Percentiles rank a stretch among this genome's conserved stretches.
phyloP scores from a whole-genome alignment of 2,329 filamentous ascomycete genomes.

The Aureobasidium sp. region DNA sequence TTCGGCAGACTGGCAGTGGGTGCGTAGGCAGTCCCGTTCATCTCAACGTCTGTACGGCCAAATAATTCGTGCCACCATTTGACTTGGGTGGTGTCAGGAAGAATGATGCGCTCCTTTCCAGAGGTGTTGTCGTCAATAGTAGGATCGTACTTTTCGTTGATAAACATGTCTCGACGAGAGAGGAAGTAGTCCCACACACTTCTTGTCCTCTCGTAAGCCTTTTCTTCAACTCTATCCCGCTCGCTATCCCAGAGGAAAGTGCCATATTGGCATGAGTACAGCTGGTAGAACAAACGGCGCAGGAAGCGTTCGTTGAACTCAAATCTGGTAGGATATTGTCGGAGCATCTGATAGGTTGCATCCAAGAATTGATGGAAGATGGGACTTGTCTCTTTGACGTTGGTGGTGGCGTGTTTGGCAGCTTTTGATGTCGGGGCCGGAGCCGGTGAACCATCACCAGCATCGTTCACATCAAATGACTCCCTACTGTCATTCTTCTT shows the following conservation, averaged over 20 bases:
- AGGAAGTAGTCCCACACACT: conserved; percentile 95
- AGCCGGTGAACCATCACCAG: conserved; percentile 38
- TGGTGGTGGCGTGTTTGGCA: conserved; percentile 56
- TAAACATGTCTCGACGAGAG: conserved; percentile 69
- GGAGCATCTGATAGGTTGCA: conserved; percentile 80
- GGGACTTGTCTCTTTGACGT: conserved; percentile 84
- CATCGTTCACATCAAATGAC: conserved; percentile 55
- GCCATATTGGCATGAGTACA: conserved; percentile 93
- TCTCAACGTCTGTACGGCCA: conserved; percentile 79
- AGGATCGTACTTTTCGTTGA: conserved; percentile 72
- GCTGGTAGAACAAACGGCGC: conserved; percentile 79
- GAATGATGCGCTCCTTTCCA: conserved; percentile 74
- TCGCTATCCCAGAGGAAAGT: conserved; percentile 96
- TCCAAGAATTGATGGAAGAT: conserved; percentile 98
- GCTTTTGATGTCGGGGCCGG: conserved; percentile 32
- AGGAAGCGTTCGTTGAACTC: conserved; percentile 96
- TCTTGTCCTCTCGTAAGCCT: conserved; percentile 41
- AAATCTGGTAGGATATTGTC: conserved; percentile 81
- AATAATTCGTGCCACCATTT: conserved; percentile 92
- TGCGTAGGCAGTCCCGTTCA: conserved; percentile 57
- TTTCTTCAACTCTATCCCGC: conserved; percentile 53
- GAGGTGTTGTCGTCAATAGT: conserved; percentile 69
- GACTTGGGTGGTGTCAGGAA: conserved; percentile 67
- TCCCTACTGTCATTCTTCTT: conserved; percentile 64
- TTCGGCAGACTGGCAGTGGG: conserved; percentile 18